These are phyloP conservation scores for Dendrocalamus sinicus DNA, from an alignment of 176 grass and related monocot genomes.

Conservation along the genomic window DNA sequence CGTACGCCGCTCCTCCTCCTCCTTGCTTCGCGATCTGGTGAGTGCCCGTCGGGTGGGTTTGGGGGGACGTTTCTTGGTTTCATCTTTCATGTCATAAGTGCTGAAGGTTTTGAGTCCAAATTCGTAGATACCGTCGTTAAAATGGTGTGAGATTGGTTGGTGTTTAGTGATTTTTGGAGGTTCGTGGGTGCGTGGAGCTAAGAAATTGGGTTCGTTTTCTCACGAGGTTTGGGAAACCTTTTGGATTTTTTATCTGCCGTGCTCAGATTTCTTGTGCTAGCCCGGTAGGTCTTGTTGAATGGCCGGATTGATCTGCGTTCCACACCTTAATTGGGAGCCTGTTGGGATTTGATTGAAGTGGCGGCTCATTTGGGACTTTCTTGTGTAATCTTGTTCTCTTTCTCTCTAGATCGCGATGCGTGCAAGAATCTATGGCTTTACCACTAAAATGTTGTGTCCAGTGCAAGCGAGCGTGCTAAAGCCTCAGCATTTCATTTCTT, in stretches of 20 bases:
- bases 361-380: background rate
- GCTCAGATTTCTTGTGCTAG: background rate
- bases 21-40: constrained; percentile 34
- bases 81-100: background rate
- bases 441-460: background rate
- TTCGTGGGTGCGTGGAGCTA: background rate
- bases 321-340: background rate
- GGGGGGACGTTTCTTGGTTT: background rate
- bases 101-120: background rate
- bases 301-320: background rate
- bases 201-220: background rate
- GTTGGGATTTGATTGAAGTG: background rate
- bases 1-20: background rate
- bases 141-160: background rate
- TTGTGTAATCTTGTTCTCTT: background rate
- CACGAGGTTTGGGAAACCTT: background rate
- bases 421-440: background rate
- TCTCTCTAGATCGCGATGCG: background rate
- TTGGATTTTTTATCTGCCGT: background rate
- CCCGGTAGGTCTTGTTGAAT: background rate
- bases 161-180: background rate
- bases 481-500: background rate
- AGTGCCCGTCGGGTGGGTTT: background rate
- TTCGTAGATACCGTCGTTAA: background rate
- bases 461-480: background rate